Evolutionary conservation across 2,329 filamentous ascomycete genomes (phyloP), one percentile per base, ranked within the genome.

Genomic region (Raffaelea ambrosiae): DNA sequence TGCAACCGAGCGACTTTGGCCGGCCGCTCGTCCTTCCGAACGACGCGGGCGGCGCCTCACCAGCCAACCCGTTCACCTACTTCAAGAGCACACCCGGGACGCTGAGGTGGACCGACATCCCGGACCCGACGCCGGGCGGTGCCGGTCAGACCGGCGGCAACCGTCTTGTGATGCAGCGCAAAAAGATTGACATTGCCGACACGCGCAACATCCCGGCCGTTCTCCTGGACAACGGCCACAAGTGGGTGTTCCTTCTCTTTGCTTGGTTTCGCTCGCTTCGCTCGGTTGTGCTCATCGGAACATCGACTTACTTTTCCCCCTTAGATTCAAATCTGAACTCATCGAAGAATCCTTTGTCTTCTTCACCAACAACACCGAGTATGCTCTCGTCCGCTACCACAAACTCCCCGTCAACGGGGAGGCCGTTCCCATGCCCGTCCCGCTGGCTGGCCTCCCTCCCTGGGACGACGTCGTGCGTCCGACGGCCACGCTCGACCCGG

Each of bases 91-190:
- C 63, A 1, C 63, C 64, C 0, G 77, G 75, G 18, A 69, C 72
- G 3, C 59, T 83, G 49, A 66, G 73, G 40, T 84, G 77, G 76
- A 72, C 67, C 5, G 79, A 83, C 53, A 68, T 82, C 40, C 79
- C 80, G 1, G 79, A 83, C 51, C 77, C 78, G 16, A 65, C 70
- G 5, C 35, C 35, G 18, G 35, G 35, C 14, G 35, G 35, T n/a
- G 35, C 66, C 21, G 41, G 46, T n/a, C 16, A 21, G 21, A 46
- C 35, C 22, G 46, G 44, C 13, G 43, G 51, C 5, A 66, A 66
- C 13, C 64, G 67, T n/a, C 67, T 72, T 11, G 42, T 78, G 31
- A 73, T 68, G 10, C 71, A 77, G 57, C 67, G 76, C 36, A 77
- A 75, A 57, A 74, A 73, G 60, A 66, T 79, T 7, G 77, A 80